A percentile compares a stretch with the other conserved stretches of the same genome.
These are phyloP conservation scores for Ceratocystis variospora DNA, from an alignment of 2,329 filamentous ascomycete species.

Conservation along the genomic window DNA sequence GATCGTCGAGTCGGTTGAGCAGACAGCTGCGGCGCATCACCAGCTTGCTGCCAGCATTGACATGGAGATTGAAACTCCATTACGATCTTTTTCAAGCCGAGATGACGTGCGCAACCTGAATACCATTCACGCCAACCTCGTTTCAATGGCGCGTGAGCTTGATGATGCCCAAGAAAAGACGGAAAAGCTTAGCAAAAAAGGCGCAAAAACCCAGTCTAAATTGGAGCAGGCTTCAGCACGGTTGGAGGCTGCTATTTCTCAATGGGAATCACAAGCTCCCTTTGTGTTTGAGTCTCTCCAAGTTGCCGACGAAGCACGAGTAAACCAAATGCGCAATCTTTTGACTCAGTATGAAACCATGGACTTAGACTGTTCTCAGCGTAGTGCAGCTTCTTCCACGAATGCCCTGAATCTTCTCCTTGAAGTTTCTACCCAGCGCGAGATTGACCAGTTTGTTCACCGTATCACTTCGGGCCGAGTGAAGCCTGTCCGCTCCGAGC, in stretches of 20 bases:
- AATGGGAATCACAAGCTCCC: constrained; percentile 90
- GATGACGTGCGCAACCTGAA: constrained; percentile 72
- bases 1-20: constrained; percentile 65
- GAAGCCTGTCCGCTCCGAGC: constrained; percentile 19
- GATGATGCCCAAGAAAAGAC: constrained; percentile 71
- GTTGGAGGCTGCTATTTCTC: constrained; percentile 62
- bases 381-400: constrained; percentile 59
- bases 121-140: constrained; percentile 68
- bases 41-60: constrained; percentile 70
- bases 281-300: constrained; percentile 92
- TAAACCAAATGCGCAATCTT: constrained; percentile 80
- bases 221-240: constrained; percentile 58
- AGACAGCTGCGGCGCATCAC: constrained; percentile 71
- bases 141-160: constrained; percentile 68
- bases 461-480: constrained; percentile 32
- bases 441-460: constrained; percentile 61
- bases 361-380: constrained; percentile 75
- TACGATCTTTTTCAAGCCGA: constrained; percentile 59
- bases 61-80: constrained; percentile 69
- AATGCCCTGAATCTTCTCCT: constrained; percentile 68
- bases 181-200: constrained; percentile 73
- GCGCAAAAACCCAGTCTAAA: constrained; percentile 61
- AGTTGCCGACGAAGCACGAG: constrained; percentile 71
- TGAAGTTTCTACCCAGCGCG: constrained; percentile 72
- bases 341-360: constrained; percentile 89